Conservation (phyloP, 1,284 basidiomycete species). For the Ustilago bromivora region DNA sequence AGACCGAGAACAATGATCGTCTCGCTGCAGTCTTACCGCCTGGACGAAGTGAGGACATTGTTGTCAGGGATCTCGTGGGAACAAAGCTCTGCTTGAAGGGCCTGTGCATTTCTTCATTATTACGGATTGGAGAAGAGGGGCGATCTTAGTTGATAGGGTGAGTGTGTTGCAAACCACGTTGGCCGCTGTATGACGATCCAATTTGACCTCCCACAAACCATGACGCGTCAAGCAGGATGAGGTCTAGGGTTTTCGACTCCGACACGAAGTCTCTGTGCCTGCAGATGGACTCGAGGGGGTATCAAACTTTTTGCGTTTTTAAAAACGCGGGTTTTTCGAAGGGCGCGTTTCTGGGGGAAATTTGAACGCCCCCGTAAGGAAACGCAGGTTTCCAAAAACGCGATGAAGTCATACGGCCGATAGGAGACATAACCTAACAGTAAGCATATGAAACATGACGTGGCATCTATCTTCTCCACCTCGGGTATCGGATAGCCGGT, state of each 20-base stretch:
- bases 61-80: slow-evolving; percentile 17
- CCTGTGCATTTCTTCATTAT: background rate
- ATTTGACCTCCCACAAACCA: slow-evolving; percentile 4
- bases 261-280: background rate
- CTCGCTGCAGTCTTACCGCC: background rate
- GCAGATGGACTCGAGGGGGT: background rate
- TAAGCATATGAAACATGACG: no score
- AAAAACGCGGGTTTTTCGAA: no score
- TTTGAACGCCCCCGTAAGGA: no score
- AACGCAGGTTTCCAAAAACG: no score
- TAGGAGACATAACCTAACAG: no score
- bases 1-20: background rate
- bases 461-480: no score
- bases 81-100: background rate
- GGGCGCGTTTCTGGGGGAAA: no score
- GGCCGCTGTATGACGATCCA: slow-evolving; percentile 27
- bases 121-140: background rate
- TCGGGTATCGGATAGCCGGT: no score
- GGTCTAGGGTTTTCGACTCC: slow-evolving; percentile 1
- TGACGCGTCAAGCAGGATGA: background rate
- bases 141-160: slow-evolving; percentile 26
- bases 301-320: no score
- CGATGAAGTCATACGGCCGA: no score
- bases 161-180: slow-evolving; percentile 15
- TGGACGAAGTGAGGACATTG: background rate